Base-by-base conservation (phyloP, 2,329 filamentous ascomycete species). In the Sphaerulina vaccinii region DNA sequence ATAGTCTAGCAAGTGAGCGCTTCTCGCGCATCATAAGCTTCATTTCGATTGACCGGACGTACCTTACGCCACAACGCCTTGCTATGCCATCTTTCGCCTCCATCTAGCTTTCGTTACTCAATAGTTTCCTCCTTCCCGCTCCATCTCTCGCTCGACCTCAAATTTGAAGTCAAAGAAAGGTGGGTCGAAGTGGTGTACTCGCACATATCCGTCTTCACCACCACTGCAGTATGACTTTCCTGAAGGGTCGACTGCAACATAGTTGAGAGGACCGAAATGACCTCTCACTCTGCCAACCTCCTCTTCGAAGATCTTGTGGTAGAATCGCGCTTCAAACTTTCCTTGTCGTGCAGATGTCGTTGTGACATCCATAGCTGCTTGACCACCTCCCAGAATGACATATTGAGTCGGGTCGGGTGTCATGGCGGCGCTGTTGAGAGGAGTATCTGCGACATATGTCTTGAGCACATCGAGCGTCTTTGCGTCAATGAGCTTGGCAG, bases 301-400 rank as follows among this genome's bases (percentile, higher is more conserved):
- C 74, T 99, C 92, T 75, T 96, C 90, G 72, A 99, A 97, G 72
- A 99, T 87, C 82, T 95, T 97, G 85, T 99, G 93, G 81, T 96
- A 99, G 82, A 99, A 99, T 62, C 93, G 86, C 38, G 93, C 93
- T 76, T 99, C 93, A 79, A 99, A 99, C 78, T 97, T 97, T 76
- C 93, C 93, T 80, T 99, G 93, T 62, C 93, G 84, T 43, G 90
- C 86, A 27, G 87, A 87, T 45, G 93, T 97, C 49, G 89, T 95
- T 53, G 93, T 99, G 74, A 99, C 93, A 70, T 97, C 92, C 90
- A 96, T 96, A 70, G 93, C 93, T 60, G 91, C 93, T 77, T 99
- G 93, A 65, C 93, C 93, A 83, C 93, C 93, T 66, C 93, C 93
- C 38, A 99, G 86, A 68, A 99, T 95, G 62, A 99, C 92, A 70